These are phyloP conservation scores for Elaeis guineensis DNA, from an alignment of 176 grass and related monocot species.

Conservation along the genomic window DNA sequence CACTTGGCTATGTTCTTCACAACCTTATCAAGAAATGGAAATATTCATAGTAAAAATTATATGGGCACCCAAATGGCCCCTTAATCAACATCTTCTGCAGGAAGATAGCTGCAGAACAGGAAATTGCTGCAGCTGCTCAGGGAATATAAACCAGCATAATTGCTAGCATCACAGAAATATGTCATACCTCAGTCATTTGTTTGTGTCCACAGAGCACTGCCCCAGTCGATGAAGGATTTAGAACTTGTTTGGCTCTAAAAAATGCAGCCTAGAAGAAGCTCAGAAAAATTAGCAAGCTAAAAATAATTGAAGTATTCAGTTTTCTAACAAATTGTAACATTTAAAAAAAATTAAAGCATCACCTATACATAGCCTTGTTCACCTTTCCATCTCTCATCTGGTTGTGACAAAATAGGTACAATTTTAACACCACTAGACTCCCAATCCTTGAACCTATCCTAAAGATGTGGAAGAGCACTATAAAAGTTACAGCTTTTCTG, in stretches of 20 bases:
- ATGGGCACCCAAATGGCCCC: no score
- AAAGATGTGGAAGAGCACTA: conserved; percentile 6
- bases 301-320: no score
- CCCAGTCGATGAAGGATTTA: conserved; percentile 49
- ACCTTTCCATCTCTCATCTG: conserved; percentile 36
- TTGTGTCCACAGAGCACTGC: conserved; percentile 89
- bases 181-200: conserved; percentile 74
- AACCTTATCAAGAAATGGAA: no score
- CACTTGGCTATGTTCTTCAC: no score
- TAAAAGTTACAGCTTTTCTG: neutral
- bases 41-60: no score
- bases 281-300: no score
- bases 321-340: no score
- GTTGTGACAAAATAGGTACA: conserved; percentile 37
- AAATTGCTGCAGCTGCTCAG: no score
- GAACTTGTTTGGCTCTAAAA: conserved; percentile 44
- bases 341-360: neutral
- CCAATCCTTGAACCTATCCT: conserved; percentile 54
- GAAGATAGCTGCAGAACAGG: no score
- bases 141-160: no score
- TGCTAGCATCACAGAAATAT: neutral
- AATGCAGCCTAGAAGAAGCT: conserved; percentile 54
- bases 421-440: conserved; percentile 38
- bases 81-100: no score
- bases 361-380: conserved; percentile 48